Evolutionary conservation across 176 grass and related monocot genomes (phyloP), one percentile per base, ranked within the genome.

Genomic region (Eragrostis nindensis): DNA sequence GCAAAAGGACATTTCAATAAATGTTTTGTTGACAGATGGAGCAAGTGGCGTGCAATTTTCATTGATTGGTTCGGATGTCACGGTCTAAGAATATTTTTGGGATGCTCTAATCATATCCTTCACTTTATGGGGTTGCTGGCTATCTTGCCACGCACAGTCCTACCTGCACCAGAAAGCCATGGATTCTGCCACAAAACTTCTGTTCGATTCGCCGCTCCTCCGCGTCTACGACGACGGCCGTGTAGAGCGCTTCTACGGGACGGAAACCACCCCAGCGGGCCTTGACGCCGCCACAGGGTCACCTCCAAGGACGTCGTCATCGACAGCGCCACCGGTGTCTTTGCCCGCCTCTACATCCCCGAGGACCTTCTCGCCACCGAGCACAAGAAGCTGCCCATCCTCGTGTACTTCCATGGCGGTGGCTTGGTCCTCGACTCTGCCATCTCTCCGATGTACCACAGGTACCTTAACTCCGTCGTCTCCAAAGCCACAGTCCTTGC

Each of bases 401-500:
- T 91, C 80, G 36, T 89, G 69, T 89, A 89, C 75, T 91, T 81
- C 80, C 92, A 94, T 16, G 91, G 91, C 43, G 84, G 91, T 0
- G 84, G 76, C 30, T 60, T 93, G 22, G 63, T 89, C 55, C n/a
- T 87, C 32, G 25, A 61, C 25, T 87, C 84, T 22, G 84, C 91
- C 52, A 67, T 70, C 59, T 74, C 68, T 15, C 44, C 77, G 13
- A 39, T 14, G 18, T 85, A 77, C 80, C 83, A 81, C 55, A 65
- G 38, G 18, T 87, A 84, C 62, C 62, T 93, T 71, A 80, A 71
- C 49, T 71, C 80, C 42, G 36, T 90, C 30, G 73, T 42, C 2
- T 75, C 85, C n/a, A 82, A 82, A 41, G 85, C 84, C 38, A 18
- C 71, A 5, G 78, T 86, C 45, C 27, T 92, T 2, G 78, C 70